These are phyloP conservation scores for Scutellospora calospora DNA, from an alignment of 371 early-diverging fungal species.

Conservation along the genomic window DNA sequence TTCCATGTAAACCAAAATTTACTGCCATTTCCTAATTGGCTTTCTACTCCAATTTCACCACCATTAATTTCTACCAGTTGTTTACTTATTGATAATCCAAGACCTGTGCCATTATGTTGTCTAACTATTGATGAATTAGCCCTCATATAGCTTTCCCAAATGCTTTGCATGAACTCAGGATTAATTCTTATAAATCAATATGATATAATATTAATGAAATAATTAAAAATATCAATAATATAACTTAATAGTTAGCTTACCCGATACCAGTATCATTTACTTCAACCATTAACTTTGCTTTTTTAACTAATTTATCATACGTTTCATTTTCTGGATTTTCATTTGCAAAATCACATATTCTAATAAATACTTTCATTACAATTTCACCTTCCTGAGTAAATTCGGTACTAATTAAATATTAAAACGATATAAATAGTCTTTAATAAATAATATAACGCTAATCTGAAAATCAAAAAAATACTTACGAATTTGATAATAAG, in stretches of 20 bases:
- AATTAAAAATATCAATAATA: neutral
- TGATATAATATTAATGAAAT: too few species aligned
- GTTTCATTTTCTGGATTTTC: neutral
- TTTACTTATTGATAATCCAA: slow-evolving; percentile 66
- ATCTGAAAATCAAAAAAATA: neutral
- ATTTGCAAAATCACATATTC: neutral
- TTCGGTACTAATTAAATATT: neutral
- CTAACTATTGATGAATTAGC: slow-evolving; percentile 52
- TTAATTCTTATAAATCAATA: slow-evolving; percentile 48
- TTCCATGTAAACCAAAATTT: slow-evolving; percentile 56
- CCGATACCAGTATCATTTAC: slow-evolving; percentile 45
- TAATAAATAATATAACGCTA: too few species aligned
- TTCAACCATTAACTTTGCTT: slow-evolving; percentile 35
- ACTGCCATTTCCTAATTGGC: slow-evolving; percentile 51
- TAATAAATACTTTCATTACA: neutral
- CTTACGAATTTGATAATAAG: slow-evolving; percentile 40
- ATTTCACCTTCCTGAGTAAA: slow-evolving; percentile 36
- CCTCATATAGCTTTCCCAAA: slow-evolving; percentile 56
- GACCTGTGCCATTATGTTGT: slow-evolving; percentile 59
- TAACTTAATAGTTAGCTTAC: neutral
- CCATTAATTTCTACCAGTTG: slow-evolving; percentile 66
- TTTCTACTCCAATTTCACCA: slow-evolving; percentile 57
- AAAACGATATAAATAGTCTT: too few species aligned
- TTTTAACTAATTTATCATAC: neutral
- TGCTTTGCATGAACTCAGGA: slow-evolving; percentile 51